Conservation (phyloP, 1,284 basidiomycete genomes). For the Trametes polyzona region DNA sequence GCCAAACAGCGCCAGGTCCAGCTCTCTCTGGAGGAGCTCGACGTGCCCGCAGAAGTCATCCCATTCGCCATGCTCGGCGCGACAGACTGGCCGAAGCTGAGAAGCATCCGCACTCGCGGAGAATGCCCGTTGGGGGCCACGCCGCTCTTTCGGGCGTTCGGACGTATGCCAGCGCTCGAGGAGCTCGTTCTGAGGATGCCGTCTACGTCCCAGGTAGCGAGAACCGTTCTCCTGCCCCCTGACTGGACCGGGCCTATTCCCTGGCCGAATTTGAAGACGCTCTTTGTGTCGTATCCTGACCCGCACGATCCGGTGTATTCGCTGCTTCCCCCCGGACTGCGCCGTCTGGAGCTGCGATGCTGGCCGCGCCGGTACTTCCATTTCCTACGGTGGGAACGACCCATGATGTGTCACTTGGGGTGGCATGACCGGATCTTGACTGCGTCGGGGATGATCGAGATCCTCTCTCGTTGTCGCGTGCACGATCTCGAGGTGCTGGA, state of each 20-base stretch:
- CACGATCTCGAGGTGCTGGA: background rate
- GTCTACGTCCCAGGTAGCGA: background rate
- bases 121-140: too few relatives aligned
- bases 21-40: too few relatives aligned
- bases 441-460: background rate
- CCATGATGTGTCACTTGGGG: background rate
- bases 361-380: slow-evolving; percentile 1
- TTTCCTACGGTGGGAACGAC: background rate
- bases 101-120: too few relatives aligned
- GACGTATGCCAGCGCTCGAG: background rate
- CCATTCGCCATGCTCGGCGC: too few relatives aligned
- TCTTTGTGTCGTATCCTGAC: background rate
- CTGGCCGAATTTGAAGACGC: background rate
- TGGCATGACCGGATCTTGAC: background rate
- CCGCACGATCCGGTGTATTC: background rate
- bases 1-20: too few relatives aligned
- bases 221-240: background rate
- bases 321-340: background rate
- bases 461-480: background rate
- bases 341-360: background rate
- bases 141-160: too few relatives aligned
- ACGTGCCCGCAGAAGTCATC: too few relatives aligned
- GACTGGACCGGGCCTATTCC: background rate
- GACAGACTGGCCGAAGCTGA: too few relatives aligned
- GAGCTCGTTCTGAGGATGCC: background rate